Evolutionary conservation across 192 early-diverging fungal genomes (phyloP).

Genomic region (Backusella parvicylindrica): DNA sequence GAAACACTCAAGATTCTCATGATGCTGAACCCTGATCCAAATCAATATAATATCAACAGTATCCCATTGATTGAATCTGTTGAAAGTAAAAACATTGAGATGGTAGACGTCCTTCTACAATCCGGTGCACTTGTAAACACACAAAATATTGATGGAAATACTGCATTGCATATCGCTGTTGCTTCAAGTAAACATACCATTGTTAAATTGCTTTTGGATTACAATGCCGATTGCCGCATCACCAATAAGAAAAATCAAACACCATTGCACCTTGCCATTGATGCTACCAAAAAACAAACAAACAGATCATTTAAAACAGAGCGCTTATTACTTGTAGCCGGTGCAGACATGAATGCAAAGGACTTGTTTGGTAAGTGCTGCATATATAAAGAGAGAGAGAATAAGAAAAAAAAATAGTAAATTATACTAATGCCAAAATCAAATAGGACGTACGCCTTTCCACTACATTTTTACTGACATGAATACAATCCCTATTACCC

Average conservation of each 20-base stretch:
- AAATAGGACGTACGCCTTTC: conserved; percentile 44
- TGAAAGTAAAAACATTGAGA: background rate
- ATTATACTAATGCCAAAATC: background rate
- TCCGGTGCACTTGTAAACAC: conserved; percentile 13
- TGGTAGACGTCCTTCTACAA: conserved; percentile 8
- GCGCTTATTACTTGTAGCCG: conserved; percentile 36
- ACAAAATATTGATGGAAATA: conserved; percentile 10
- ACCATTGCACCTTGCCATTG: conserved; percentile 49
- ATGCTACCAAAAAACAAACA: conserved; percentile 40
- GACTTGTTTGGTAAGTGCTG: conserved; percentile 38
- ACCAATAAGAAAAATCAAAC: conserved; percentile 31
- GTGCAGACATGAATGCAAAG: conserved; percentile 46
- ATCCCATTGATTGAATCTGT: conserved; percentile 25
- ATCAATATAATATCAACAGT: background rate
- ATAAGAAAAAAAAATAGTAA: background rate
- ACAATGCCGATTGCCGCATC: conserved; percentile 29
- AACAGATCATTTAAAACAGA: conserved; percentile 48
- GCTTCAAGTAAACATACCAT: conserved; percentile 32
- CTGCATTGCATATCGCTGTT: conserved; percentile 44
- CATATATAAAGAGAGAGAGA: too few species aligned
- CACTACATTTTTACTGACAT: conserved; percentile 47
- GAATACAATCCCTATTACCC: conserved; percentile 38
- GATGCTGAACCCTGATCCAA: conserved; percentile 13
- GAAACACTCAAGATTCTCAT: conserved; percentile 9
- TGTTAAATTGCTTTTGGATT: conserved; percentile 41